Percentiles rank a stretch among this genome's conserved stretches.
Conservation (phyloP, 2,329 filamentous ascomycete species). For the Lecanosticta acicola region DNA sequence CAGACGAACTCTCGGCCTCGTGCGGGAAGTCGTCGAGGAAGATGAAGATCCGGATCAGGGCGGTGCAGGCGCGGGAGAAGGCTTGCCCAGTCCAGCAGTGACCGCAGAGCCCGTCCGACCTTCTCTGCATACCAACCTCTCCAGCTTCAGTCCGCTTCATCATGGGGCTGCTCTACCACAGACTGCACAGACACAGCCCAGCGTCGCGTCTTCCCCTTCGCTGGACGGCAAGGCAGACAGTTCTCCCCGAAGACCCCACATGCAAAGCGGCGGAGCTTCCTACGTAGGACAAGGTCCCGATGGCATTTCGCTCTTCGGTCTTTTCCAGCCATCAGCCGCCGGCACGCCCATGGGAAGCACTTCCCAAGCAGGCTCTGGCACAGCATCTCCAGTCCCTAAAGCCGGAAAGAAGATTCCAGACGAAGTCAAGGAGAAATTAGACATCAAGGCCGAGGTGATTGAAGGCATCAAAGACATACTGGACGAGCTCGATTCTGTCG, state of each 20-base stretch:
- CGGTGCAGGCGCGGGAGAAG: conserved; percentile 49
- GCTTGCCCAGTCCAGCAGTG: conserved; percentile 31
- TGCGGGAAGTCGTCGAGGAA: conserved; percentile 84
- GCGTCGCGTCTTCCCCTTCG: conserved; percentile 4
- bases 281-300: conserved; percentile 52
- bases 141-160: conserved; percentile 44
- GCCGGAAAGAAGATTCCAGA: conserved; percentile 30
- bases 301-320: conserved; percentile 75
- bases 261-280: conserved; percentile 58
- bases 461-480: conserved; percentile 93
- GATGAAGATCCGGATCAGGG: conserved; percentile 53
- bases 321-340: conserved; percentile 64
- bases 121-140: conserved; percentile 36
- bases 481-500: conserved; percentile 87
- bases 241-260: conserved; percentile 49
- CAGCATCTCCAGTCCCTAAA: conserved; percentile 30
- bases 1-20: conserved; percentile 78
- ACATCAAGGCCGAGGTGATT: conserved; percentile 83
- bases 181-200: conserved; percentile 20
- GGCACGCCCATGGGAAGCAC: conserved; percentile 46
- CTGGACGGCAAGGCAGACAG: conserved; percentile 18
- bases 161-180: conserved; percentile 33
- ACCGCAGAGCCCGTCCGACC: conserved; percentile 20
- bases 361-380: conserved; percentile 30
- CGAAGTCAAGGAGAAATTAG: conserved; percentile 41